phyloP scores from a whole-genome alignment of 371 early-diverging fungal species.

The Mucor ambiguus region DNA sequence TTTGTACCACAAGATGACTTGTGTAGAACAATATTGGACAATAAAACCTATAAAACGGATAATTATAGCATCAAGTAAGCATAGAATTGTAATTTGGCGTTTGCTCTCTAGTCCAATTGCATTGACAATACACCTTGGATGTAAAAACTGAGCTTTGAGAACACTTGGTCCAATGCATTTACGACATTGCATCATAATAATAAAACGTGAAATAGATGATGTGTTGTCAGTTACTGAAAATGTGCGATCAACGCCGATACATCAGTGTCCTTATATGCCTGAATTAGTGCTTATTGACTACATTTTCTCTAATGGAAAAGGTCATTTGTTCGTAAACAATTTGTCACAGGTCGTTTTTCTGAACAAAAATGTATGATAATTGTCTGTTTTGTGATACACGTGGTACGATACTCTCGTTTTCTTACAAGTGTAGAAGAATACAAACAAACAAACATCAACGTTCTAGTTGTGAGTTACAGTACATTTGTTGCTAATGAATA shows the following conservation, averaged over 20 bases:
- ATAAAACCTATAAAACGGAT: background rate
- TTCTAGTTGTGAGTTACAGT: background rate
- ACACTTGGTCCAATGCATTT: background rate
- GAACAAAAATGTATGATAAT: background rate
- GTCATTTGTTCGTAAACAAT: slow-evolving; percentile 1
- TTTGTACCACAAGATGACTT: background rate
- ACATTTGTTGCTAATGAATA: background rate
- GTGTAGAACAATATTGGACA: background rate
- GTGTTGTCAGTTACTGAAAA: background rate
- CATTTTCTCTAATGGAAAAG: background rate
- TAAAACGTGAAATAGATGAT: background rate
- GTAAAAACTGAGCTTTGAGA: too few species aligned
- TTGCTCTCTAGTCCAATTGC: background rate
- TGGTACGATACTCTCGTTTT: background rate
- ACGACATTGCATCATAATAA: background rate
- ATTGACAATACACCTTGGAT: background rate
- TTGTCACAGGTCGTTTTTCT: slow-evolving; percentile 1
- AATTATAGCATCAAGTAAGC: background rate
- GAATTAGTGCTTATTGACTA: background rate
- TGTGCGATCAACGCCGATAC: background rate
- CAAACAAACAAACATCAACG: background rate
- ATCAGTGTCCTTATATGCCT: background rate
- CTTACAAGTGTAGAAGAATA: background rate
- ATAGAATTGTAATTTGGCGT: background rate
- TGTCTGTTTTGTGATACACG: background rate